Percentiles rank a stretch among this genome's conserved stretches.
These are phyloP conservation scores for Ceratobasidium sp. DNA, from an alignment of 1,284 basidiomycete genomes.

Conservation along the genomic window DNA sequence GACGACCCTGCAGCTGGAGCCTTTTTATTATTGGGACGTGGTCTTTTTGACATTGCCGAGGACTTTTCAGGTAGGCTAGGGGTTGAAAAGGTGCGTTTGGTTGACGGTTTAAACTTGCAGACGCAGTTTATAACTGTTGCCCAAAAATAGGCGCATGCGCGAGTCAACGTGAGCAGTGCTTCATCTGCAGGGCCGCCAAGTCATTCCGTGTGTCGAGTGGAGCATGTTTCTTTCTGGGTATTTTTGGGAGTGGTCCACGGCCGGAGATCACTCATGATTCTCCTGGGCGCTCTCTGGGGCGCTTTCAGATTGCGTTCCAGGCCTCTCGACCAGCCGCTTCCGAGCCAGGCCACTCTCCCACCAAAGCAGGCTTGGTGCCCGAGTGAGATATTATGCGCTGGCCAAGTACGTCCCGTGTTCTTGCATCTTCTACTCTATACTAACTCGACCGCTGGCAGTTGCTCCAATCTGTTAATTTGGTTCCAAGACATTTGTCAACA, in stretches of 20 bases:
- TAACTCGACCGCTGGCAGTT: slow-evolving; percentile 60
- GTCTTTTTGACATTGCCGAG: not conserved
- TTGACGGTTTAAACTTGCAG: not conserved
- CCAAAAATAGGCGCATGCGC: too few species aligned
- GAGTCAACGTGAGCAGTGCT: too few species aligned
- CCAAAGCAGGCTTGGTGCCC: slow-evolving; percentile 82
- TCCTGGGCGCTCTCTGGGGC: too few species aligned
- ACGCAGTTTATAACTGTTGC: too few species aligned
- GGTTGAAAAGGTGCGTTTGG: not conserved
- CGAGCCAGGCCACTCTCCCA: slow-evolving; percentile 75
- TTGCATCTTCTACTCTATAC: slow-evolving; percentile 1
- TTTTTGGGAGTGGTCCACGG: too few species aligned
- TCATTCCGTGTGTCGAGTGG: too few species aligned
- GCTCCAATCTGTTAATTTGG: slow-evolving; percentile 86
- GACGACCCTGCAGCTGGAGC: not conserved
- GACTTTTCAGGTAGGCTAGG: not conserved
- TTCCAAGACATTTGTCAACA: slow-evolving; percentile 92
- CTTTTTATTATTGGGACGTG: slow-evolving; percentile 1
- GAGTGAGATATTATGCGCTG: slow-evolving; percentile 85
- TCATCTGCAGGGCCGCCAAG: too few species aligned
- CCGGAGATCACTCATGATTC: too few species aligned
- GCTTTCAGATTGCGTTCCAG: too few species aligned
- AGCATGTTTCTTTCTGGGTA: too few species aligned
- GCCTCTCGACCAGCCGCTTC: slow-evolving; percentile 64
- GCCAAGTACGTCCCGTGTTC: slow-evolving; percentile 63